Conservation (phyloP, 2,329 filamentous ascomycete genomes). For the Penicillium sp. region DNA sequence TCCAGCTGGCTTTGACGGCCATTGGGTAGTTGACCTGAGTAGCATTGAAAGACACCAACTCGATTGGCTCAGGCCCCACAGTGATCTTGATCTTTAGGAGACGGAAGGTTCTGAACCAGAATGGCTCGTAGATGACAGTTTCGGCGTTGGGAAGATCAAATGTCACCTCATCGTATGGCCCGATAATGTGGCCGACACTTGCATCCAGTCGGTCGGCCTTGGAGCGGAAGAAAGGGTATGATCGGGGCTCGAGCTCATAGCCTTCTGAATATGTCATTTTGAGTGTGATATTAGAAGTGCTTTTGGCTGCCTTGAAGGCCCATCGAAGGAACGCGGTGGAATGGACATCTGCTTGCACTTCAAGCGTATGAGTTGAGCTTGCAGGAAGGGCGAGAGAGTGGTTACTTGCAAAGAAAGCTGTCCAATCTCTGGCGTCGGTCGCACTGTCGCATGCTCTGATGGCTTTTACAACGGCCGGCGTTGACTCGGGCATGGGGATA, state of each 20-base stretch:
- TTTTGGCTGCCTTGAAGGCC: slow-evolving; percentile 15
- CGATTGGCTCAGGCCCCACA: slow-evolving; percentile 20
- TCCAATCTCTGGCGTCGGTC: slow-evolving; percentile 7
- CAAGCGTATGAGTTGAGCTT: slow-evolving; percentile 15
- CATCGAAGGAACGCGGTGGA: slow-evolving; percentile 25
- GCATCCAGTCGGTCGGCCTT: slow-evolving; percentile 39
- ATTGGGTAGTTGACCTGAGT: slow-evolving; percentile 40
- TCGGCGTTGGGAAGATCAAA: slow-evolving; percentile 20
- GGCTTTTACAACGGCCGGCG: slow-evolving; percentile 12
- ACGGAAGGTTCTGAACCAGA: slow-evolving; percentile 43
- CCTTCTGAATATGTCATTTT: slow-evolving; percentile 32
- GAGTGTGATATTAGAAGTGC: slow-evolving; percentile 17
- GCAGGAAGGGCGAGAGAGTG: slow-evolving; percentile 7
- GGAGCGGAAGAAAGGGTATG: slow-evolving; percentile 39
- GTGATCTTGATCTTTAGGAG: slow-evolving; percentile 31
- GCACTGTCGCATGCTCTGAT: slow-evolving; percentile 22
- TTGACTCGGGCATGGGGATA: slow-evolving; percentile 37
- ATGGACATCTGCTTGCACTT: slow-evolving; percentile 23
- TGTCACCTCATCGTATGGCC: slow-evolving; percentile 35
- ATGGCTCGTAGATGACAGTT: slow-evolving; percentile 33
- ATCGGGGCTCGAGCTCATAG: slow-evolving; percentile 31
- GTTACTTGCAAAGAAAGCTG: neutral
- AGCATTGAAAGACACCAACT: slow-evolving; percentile 24
- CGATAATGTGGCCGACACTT: slow-evolving; percentile 30
- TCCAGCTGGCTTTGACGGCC: slow-evolving; percentile 26